Base-by-base conservation (phyloP, 768 basidiomycete species). In the Termitomyces sp. region DNA sequence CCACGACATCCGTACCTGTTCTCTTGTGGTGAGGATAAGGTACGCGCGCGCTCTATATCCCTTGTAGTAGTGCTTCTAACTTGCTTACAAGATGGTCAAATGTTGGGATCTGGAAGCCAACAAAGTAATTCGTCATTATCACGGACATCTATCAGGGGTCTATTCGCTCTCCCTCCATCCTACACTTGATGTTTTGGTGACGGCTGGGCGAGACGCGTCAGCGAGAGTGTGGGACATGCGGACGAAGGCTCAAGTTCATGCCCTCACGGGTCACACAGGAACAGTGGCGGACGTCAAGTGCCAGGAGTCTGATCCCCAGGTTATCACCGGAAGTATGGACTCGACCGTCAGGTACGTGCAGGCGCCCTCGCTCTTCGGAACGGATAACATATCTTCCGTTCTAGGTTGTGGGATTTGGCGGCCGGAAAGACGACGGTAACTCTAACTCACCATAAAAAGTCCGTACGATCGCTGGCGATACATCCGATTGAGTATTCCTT, bases 201-300 rank as follows among this genome's bases (percentile, higher is more conserved):
- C 97, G 0, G 85, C 90, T 4, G 97, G 97, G 41, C 87, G 97
- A 64, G 97, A 99, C 66, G 95, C 97, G 8, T 94, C 93, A 10
- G 96, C 95, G 2, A 86, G 97, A 56, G 95, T 98, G 0, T 99
- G 97, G 97, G 97, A 99, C 69, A 98, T 99, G 96, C 86, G 97
- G 38, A 96, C 95, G 32, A 96, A 98, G 67, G 90, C 95, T 10
- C 92, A 94, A 67, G 92, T 98, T 49, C 93, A 97, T 69, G 89
- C 95, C 42, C 81, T 99, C 23, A 75, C 91, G 0, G 97, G 97
- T 1, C 97, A 99, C 73, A 95, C 93, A 0, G 94, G 83, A 21
- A 99, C 97, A 0, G 89, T 99, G 44, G 93, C 95, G 5, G 92
- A 94, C 66, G 95, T 99, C 23, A 89, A 95, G 68, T 95, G 91